Evolutionary conservation across 441 rosid species (phyloP), one percentile per base, ranked within the genome.

Genomic region (Mallotus japonicus): DNA sequence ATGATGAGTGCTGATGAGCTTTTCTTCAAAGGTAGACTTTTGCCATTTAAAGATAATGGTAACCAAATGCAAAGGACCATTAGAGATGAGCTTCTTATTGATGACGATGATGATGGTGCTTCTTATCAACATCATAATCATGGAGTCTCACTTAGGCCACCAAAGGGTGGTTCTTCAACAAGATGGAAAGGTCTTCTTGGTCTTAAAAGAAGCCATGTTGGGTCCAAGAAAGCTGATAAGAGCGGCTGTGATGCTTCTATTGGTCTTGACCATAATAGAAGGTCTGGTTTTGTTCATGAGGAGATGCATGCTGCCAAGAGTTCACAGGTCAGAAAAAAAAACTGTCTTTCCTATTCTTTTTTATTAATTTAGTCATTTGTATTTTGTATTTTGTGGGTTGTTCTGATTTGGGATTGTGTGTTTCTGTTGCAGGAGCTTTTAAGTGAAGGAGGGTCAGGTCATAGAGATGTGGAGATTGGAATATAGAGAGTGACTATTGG

Each of bases 1-100:
- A 95, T 87, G 97, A 90, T 95, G 96, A 90, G 88, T 69, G 97
- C 97, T 20, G 99, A 95, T 75, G 97, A 95, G 84, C 97, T 95
- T 53, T 92, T 95, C 83, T 89, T 69, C 70, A 92, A 95, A 68
- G 99, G 99, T 19, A 89, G 87, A 86, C 84, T 95, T 46, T 76
- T 95, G 81, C 99, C 99, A 12, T 92, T 83, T 73, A 93, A 88
- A 77, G 86, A 89, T 13, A 77, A 77, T 28, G 71, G 73, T 75
- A 56, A 55, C 44, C 85, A 83, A 77, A 85, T 80, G 81, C 93
- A 87, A 77, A 85, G 88, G 81, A 94, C 97, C 53, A 76, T 94
- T 62, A 92, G 97, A 77, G 97, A 94, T 65, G 95, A 92, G 87
- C 95, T 92, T 72, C 93, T 88, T 44, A 85, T 72, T 17, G 92